Evolutionary conservation across 148 eudicot species (phyloP), one percentile per base, ranked within the genome.

Genomic region (Suaeda aralocaspica): DNA sequence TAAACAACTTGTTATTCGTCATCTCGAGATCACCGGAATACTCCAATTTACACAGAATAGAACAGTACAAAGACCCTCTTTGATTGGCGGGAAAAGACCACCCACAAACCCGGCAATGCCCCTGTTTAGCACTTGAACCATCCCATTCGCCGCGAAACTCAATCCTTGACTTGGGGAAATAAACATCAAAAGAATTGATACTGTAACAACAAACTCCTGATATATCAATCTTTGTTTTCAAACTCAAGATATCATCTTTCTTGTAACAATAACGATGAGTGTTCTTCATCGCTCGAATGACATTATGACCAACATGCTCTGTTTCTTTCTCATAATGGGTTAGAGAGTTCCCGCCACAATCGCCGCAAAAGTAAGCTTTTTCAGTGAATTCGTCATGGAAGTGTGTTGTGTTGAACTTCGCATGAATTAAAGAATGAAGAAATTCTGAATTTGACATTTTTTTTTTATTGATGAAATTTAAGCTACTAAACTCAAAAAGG

Each of bases 31-130:
- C 30, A 39, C 55, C 12, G 11, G 3, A 15, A 2, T 41, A 29
- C 13, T 11, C 36, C 0, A 66, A 28, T n/a, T 29, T 66, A 21
- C 69, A 66, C 41, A 28, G 12, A 18, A 66, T 14, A 0, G 69
- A 66, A 18, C 69, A 66, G 18, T 9, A 66, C 44, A 28, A n/a
- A n/a, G n/a, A n/a, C n/a, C n/a, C n/a, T n/a, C n/a, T 19, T 15
- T n/a, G 5, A 46, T 13, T 6, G 1, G 3, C 8, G 9, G 6
- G 13, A 2, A 30, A 14, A 3, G 2, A 5, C 26, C 1, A 28
- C 6, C 57, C 69, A 11, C 69, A 66, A 48, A 21, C 2, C 0
- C 16, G 3, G 19, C 70, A 67, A 2, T 2, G 19, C 26, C 24
- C 24, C n/a, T 0, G 18, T 9, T 4, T 30, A 18, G 39, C 39